A percentile compares a stretch with the other conserved stretches of the same genome.
phyloP scores from a whole-genome alignment of 2,329 filamentous ascomycete species.

The Tricladium varicosporioides region DNA sequence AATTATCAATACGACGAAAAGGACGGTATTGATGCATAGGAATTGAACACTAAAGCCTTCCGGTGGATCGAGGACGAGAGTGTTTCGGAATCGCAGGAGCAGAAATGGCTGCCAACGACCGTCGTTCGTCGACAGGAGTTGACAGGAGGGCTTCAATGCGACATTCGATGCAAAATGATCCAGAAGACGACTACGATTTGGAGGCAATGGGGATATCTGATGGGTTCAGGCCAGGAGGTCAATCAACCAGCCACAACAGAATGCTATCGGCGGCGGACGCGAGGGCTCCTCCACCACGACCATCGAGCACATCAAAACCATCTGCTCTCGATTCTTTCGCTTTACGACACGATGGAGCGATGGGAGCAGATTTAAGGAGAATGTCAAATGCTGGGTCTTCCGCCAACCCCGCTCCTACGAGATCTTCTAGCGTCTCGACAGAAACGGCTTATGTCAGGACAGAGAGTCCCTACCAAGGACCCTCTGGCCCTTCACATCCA shows the following conservation, averaged over 20 bases:
- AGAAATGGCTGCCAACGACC: constrained; percentile 42
- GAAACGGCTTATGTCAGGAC: constrained; percentile 26
- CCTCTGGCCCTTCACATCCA: constrained; percentile 73
- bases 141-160: constrained; percentile 45
- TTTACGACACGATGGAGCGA: constrained; percentile 50
- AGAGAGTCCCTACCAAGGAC: constrained; percentile 58
- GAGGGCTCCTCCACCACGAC: constrained; percentile 37
- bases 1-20: background rate
- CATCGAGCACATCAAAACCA: constrained; percentile 58
- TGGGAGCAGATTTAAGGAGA: constrained; percentile 29
- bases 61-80: constrained; percentile 18
- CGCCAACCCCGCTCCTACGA: constrained; percentile 16
- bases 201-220: constrained; percentile 51
- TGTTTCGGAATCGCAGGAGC: constrained; percentile 15
- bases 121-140: constrained; percentile 38
- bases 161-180: constrained; percentile 42
- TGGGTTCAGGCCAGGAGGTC: constrained; percentile 44
- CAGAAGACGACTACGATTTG: constrained; percentile 48
- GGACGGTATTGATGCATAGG: constrained; percentile 16
- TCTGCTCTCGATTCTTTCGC: constrained; percentile 48
- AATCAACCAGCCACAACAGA: constrained; percentile 18
- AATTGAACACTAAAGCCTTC: constrained; percentile 9
- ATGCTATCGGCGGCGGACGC: constrained; percentile 25
- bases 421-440: constrained; percentile 31
- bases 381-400: constrained; percentile 18